Percentiles rank a stretch among this genome's conserved stretches.
These are phyloP conservation scores for Boletus sp. DNA, from an alignment of 768 basidiomycete species.

Conservation along the genomic window DNA sequence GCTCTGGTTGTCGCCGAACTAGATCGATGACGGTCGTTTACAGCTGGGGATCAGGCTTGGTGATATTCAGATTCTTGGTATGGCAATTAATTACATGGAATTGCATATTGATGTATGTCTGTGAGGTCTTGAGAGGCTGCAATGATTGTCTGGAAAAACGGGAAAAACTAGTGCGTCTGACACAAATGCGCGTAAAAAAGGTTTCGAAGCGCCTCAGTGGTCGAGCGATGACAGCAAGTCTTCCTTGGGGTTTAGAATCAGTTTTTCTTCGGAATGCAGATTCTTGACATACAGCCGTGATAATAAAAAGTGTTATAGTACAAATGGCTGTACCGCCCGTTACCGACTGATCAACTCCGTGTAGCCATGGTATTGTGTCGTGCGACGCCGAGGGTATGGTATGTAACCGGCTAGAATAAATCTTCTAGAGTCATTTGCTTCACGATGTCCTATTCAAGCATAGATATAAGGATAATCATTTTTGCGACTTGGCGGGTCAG, in stretches of 20 bases:
- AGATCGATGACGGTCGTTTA: neutral
- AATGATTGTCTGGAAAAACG: neutral
- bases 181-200: neutral
- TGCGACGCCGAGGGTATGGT: conserved; percentile 21
- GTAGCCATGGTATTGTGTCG: conserved; percentile 20
- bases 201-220: neutral
- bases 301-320: conserved; percentile 20
- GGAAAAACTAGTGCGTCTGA: neutral
- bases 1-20: neutral
- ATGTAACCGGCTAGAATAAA: conserved; percentile 53
- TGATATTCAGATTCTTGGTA: neutral
- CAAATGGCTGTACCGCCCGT: conserved; percentile 17
- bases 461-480: conserved; percentile 7
- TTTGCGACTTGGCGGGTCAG: neutral
- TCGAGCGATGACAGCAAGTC: neutral
- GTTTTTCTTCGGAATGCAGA: conserved; percentile 1
- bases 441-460: conserved; percentile 75
- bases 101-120: neutral
- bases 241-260: conserved; percentile 2
- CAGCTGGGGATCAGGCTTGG: neutral
- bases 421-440: conserved; percentile 99
- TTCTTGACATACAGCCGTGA: conserved; percentile 20
- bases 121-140: neutral
- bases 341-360: conserved; percentile 7
- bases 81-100: neutral